Conservation (phyloP, 371 early-diverging fungal species). For the Mucor piriformis region DNA sequence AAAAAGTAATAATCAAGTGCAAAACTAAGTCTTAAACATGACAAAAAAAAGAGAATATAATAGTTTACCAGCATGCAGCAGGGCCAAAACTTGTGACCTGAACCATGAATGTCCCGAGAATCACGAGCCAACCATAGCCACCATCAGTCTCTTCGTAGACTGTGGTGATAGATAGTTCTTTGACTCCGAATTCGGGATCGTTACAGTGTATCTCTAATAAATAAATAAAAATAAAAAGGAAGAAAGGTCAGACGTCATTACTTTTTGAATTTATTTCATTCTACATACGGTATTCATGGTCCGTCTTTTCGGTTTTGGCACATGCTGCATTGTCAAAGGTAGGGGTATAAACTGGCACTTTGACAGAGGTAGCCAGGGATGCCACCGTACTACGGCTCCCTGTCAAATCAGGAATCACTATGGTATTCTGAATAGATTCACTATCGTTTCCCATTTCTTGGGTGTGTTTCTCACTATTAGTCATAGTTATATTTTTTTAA, state of each 20-base stretch:
- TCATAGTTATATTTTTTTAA: too few species aligned
- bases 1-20: background rate
- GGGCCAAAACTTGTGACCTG: conserved; percentile 62
- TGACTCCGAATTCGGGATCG: conserved; percentile 13
- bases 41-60: background rate
- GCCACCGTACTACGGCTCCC: too few species aligned
- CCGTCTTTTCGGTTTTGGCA: background rate
- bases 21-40: background rate
- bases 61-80: conserved; percentile 35
- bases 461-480: too few species aligned
- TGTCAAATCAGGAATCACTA: too few species aligned
- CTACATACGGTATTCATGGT: conserved; percentile 14
- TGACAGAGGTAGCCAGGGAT: too few species aligned
- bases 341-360: too few species aligned
- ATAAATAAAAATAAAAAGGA: conserved; percentile 8
- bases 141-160: conserved; percentile 37
- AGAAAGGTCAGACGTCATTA: conserved; percentile 13
- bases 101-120: conserved; percentile 56
- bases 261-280: background rate
- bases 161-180: background rate
- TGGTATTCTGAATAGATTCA: too few species aligned
- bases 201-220: conserved; percentile 4
- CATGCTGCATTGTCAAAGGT: background rate
- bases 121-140: conserved; percentile 62
- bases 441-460: too few species aligned